Base-by-base conservation (phyloP, 1,284 basidiomycete genomes). In the Schizopora paradoxa region DNA sequence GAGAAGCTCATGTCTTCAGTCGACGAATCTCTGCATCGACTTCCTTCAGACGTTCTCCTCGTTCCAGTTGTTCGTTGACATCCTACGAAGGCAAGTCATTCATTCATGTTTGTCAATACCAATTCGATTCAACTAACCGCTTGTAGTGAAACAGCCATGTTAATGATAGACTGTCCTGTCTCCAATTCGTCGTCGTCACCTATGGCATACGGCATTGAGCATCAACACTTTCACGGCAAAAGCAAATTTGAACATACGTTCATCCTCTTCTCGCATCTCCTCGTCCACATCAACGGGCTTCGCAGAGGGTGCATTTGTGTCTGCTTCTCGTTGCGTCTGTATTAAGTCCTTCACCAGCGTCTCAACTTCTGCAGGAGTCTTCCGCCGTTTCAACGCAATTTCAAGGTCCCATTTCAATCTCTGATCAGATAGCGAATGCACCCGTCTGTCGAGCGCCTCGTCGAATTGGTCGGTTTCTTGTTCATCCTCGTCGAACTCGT, bases 381-480 rank as follows among this genome's bases (percentile, higher is more conserved):
- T 70, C 39, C 80, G 74, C 44, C 86, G 70, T 49, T 72, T 74
- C 35, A 76, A 75, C 27, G 80, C 79, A 28, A 86, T 71, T 33
- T 76, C 72, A 46, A 77, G 77, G 55, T 86, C 78, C 75, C 77
- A 85, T 51, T 77, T 72, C 34, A 86, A 63, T 13, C 77, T 66
- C 47, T 85, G 82, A 43, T 79, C 74, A 35, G 80, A 77, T 13
- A 87, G 61, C 1, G 79, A 78, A 78, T 80, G 86, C 36, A 88
- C 79, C 27, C 75, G 73, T 45, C 84, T 68, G 58, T 89, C 86
- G 29, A 90, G 70, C 1, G 74, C 77, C 61, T 91, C 88, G 58
- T 91, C 87, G 58, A 90, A 91, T 4, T 78, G 73, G 56, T 90
- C 86, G 49, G 77, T 76, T 19, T 83, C 85, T 86, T 74, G 69